Base-by-base conservation (phyloP, 116 monocot genomes). In the Zostera marina region DNA sequence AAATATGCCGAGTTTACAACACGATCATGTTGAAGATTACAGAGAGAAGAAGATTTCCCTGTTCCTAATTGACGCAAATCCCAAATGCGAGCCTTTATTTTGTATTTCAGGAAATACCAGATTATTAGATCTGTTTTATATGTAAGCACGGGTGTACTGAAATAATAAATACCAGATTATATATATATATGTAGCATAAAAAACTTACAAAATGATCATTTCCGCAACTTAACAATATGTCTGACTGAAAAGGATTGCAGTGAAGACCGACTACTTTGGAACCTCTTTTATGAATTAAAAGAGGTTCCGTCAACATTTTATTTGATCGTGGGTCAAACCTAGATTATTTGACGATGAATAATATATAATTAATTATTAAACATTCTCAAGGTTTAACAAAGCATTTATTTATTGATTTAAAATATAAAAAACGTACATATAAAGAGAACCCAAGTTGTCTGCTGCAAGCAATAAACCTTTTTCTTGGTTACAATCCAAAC, bases 1-100 rank as follows among this genome's bases (percentile, higher is more conserved):
- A 93, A 93, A 59, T 93, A 93, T 47, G 81, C 93, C 5, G 93
- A 88, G 68, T 88, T 93, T 8, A 89, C 94, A 21, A 96, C 94
- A 32, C 94, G 89, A 19, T 63, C 62, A 70, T 96, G 94, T 62
- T 76, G 56, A 65, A 96, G 89, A 70, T 68, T 74, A 9, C 62
- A 55, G 40, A 96, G 85, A 8, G 73, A 73, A 53, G 83, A 87
- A 32, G 32, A 32, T 32, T 32, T 5, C 53, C 61, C 70, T 71
- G 25, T 44, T 44, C 67, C 77, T 53, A 94, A 59, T 41, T 52
- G 74, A 14, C 94, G 81, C 19, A 72, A 41, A 68, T 94, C 94
- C 89, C 89, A 96, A 22, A 96, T 79, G 8, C 89, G 79, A 57
- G 85, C 94, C 94, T 94, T 49, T 2, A 3, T 44, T 12, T 51